Evolutionary conservation across 2,329 filamentous ascomycete genomes (phyloP).

Genomic region (Aspergillus sergii): DNA sequence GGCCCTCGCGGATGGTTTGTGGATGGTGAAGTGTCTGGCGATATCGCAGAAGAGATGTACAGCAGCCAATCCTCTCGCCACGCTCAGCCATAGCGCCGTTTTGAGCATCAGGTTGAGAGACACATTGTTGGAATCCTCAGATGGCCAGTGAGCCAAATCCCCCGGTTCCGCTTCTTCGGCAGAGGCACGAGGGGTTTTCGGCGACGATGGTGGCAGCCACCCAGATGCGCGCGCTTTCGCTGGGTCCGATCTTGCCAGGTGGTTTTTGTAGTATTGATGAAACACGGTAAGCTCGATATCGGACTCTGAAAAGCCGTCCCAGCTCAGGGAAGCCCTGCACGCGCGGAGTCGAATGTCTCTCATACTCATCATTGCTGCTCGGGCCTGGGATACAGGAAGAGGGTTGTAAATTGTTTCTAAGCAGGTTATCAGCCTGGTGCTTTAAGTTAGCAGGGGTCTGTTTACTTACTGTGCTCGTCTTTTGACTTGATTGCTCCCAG

Average conservation of each 20-base stretch:
- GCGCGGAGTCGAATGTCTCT: constrained; percentile 22
- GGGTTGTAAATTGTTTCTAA: constrained; percentile 20
- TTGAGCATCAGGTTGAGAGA: constrained; percentile 25
- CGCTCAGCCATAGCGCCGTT: constrained; percentile 29
- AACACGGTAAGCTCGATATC: constrained; percentile 24
- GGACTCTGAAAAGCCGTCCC: constrained; percentile 19
- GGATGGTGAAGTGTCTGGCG: constrained; percentile 24
- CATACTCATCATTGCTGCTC: constrained; percentile 19
- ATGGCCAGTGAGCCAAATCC: constrained; percentile 19
- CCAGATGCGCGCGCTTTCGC: constrained; percentile 19
- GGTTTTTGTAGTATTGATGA: constrained; percentile 22
- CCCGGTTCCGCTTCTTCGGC: constrained; percentile 10
- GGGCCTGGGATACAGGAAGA: constrained; percentile 14
- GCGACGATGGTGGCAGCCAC: constrained; percentile 21
- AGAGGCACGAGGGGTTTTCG: constrained; percentile 15
- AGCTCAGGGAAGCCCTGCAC: constrained; percentile 22
- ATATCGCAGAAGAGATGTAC: constrained; percentile 34
- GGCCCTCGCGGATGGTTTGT: constrained; percentile 8
- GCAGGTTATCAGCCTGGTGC: not conserved
- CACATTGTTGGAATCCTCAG: not conserved
- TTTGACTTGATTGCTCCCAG: constrained; percentile 8
- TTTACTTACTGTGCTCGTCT: constrained; percentile 21
- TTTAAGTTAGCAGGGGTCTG: not conserved
- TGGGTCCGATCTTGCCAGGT: constrained; percentile 15
- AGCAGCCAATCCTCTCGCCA: constrained; percentile 28